Base-by-base conservation (phyloP, 768 basidiomycete species). In the Rhodotorula diobovata region DNA sequence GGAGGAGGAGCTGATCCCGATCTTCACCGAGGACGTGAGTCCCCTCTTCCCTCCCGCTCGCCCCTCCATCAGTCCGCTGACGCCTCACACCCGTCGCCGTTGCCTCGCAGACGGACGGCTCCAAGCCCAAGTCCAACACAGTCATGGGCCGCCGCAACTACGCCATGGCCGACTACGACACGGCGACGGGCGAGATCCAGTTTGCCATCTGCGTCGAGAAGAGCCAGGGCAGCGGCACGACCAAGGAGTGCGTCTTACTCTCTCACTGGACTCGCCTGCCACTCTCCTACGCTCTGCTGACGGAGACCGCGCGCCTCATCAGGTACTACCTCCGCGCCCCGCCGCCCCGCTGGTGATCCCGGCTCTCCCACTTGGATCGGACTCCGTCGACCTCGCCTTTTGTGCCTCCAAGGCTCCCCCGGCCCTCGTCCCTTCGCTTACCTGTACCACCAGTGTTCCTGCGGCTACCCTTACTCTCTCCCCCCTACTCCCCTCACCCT, bases 131-230 rank as follows among this genome's bases (percentile, higher is more conserved):
- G 79, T 86, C 87, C 66, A 90, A 87, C 77, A 88, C 85, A 76
- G 87, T 96, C 67, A 93, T 93, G 88, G 91, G 90, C 4, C 83
- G 86, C 66, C 85, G 94, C 48, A 97, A 97, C 79, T 98, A 91
- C 88, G 89, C 90, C 77, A 84, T 84, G 48, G 86, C 64, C 16
- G 57, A 70, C 48, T 73, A 72, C 82, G 85, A 90, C 55, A 76
- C 79, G 23, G 62, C 76, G 4, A 84, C 85, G 11, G 88, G 88
- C 0, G 88, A 89, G 11, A 76, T 97, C 74, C 81, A 85, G 15
- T 97, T 90, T 72, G 89, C 92, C 75, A 86, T 97, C 76, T 86
- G 90, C 2, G 87, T 97, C 18, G 95, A 99, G 81, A 89, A 85
- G 74, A 83, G 84, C 73, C 93, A 91, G 77, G 95, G 95, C 0